Base-by-base conservation (phyloP, 2,329 filamentous ascomycete genomes). In the Penicillium paneum region DNA sequence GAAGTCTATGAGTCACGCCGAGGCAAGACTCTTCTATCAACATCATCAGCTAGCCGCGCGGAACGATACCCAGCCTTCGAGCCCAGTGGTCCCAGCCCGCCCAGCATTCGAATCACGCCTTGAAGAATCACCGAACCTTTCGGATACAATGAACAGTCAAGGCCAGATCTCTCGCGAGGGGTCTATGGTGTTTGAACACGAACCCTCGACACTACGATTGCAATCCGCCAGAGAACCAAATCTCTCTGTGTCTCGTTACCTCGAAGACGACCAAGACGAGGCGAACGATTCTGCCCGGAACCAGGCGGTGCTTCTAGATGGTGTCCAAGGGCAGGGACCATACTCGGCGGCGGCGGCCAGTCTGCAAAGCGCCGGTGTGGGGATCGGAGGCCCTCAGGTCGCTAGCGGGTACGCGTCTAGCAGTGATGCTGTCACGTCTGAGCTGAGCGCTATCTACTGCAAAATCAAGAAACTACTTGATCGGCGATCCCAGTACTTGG, bases 21-120 rank as follows among this genome's bases (percentile, higher is more conserved):
- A 99, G 71, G 90, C 93, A 56, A 97, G 96, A 74, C 82, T 97
- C 59, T 96, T 97, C 77, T 99, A 96, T 73, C 93, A 97, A 76
- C 83, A 90, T 62, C 91, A 90, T 73, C 89, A 91, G 72, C 78
- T 86, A 54, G 88, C 87, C 58, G 79, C 75, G 38, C 69, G 64
- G 54, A 65, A 59, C 43, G 71, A 67, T 26, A 69, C 73, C 56
- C 59, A 67, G 68, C 67, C 75, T 64, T 57, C 74, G 67, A 68
- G 71, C 60, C 66, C 74, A 59, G 59, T 65, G 24, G 57, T 47
- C 19, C 24, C 58, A 40, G 54, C 49, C 52, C 60, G 52, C 40
- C 45, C 61, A 12, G 46, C 42, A 35, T 38, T 39, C 24, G 59
- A 63, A 36, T 26, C 32, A 1, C 46, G 56, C 8, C 49, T 58